Evolutionary conservation across 2,329 filamentous ascomycete genomes (phyloP).

Genomic region (Phialophora expanda): DNA sequence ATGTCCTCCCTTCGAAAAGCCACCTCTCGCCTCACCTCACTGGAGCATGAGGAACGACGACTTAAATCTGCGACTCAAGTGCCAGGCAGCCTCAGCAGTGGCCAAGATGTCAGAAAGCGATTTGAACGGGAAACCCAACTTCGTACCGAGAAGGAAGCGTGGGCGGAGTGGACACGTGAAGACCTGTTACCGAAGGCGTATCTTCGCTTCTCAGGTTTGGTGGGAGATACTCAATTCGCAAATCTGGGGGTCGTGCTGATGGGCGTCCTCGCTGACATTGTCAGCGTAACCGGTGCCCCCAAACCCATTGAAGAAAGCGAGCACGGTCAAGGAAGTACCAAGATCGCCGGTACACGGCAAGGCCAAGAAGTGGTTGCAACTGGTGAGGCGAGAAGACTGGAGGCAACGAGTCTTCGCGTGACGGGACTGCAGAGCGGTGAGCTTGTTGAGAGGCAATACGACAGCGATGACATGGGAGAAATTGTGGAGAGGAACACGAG

Average conservation of each 20-base stretch:
- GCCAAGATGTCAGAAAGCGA: slow-evolving; percentile 45
- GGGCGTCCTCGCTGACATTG: slow-evolving; percentile 65
- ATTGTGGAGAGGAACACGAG: slow-evolving; percentile 24
- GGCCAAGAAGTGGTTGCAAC: slow-evolving; percentile 38
- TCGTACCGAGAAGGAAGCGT: slow-evolving; percentile 42
- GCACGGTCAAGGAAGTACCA: slow-evolving; percentile 2
- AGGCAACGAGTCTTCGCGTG: slow-evolving; percentile 20
- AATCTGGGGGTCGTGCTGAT: slow-evolving; percentile 72
- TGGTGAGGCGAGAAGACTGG: slow-evolving; percentile 14
- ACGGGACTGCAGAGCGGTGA: slow-evolving; percentile 32
- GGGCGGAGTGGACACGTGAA: slow-evolving; percentile 49
- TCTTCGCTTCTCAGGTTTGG: slow-evolving; percentile 67
- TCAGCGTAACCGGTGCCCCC: slow-evolving; percentile 50
- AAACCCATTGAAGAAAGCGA: slow-evolving; percentile 25
- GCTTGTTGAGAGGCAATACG: slow-evolving; percentile 32
- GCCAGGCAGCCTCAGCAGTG: slow-evolving; percentile 1
- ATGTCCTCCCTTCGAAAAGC: slow-evolving; percentile 74
- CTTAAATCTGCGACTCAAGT: background rate
- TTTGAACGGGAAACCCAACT: slow-evolving; percentile 50
- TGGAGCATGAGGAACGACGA: slow-evolving; percentile 37
- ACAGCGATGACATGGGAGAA: slow-evolving; percentile 34
- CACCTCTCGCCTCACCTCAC: slow-evolving; percentile 59
- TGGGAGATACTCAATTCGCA: slow-evolving; percentile 74
- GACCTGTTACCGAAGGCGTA: slow-evolving; percentile 52
- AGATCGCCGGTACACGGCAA: background rate